Conservation (phyloP, 139 green algal species). For the Nannochloris sp. region DNA sequence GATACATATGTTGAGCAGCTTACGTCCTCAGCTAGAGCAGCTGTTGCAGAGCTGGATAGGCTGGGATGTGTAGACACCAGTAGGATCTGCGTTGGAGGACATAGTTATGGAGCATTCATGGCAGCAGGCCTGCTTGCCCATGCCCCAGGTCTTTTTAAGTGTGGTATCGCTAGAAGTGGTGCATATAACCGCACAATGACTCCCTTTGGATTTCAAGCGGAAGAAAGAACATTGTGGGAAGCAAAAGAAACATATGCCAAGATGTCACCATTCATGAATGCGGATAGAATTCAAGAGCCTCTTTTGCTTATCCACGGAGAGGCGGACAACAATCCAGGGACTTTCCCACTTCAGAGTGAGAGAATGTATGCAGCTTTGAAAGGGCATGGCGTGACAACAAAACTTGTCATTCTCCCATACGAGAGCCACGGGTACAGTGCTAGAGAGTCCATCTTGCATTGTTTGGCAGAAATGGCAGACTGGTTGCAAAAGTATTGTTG, state of each 20-base stretch:
- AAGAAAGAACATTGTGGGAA: conserved; percentile 95
- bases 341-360: conserved; percentile 79
- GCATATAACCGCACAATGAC: conserved; percentile 95
- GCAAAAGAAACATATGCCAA: conserved; percentile 74
- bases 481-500: conserved; percentile 53
- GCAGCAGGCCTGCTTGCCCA: conserved; percentile 81
- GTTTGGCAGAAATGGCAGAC: conserved; percentile 65
- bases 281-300: conserved; percentile 87
- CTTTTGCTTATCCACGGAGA: conserved; percentile 95
- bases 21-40: conserved; percentile 51
- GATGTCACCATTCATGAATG: conserved; percentile 88
- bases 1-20: conserved; percentile 97
- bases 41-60: conserved; percentile 62
- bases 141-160: conserved; percentile 80
- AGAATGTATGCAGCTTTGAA: conserved; percentile 85
- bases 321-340: conserved; percentile 92
- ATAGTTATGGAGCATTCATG: conserved; percentile 90
- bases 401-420: conserved; percentile 89
- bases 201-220: conserved; percentile 94
- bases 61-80: conserved; percentile 66
- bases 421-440: conserved; percentile 83
- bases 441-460: conserved; percentile 67
- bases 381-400: conserved; percentile 64
- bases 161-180: conserved; percentile 70
- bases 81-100: conserved; percentile 79